These are phyloP conservation scores for Beauveria rudraprayagi DNA, from an alignment of 2,329 filamentous ascomycete genomes.

Conservation along the genomic window DNA sequence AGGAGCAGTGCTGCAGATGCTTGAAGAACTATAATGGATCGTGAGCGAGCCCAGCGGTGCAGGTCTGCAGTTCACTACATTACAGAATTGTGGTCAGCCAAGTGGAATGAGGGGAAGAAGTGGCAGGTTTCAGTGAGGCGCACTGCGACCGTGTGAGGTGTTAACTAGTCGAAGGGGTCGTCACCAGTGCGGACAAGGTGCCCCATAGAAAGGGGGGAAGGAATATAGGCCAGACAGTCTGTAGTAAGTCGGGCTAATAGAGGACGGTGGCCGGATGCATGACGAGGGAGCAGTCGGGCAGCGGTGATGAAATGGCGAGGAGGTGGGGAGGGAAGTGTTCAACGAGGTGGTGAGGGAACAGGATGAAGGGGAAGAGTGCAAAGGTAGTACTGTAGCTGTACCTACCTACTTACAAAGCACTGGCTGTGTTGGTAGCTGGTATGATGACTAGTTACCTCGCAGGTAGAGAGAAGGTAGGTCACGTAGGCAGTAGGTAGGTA, in stretches of 20 bases:
- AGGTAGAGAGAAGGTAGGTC: neutral
- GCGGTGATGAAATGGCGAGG: neutral
- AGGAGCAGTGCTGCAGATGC: conserved; percentile 2
- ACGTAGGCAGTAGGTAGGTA: neutral
- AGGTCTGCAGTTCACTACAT: conserved; percentile 10
- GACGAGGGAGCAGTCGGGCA: conserved; percentile 1
- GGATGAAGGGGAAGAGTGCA: neutral
- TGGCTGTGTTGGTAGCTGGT: neutral
- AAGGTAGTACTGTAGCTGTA: neutral
- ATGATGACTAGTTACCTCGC: neutral
- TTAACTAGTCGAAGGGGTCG: neutral
- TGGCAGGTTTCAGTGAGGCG: conserved; percentile 1
- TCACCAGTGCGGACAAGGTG: conserved; percentile 2
- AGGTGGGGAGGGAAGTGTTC: neutral
- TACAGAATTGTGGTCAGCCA: conserved; percentile 10
- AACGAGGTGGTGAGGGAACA: neutral
- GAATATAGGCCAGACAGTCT: neutral
- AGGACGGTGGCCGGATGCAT: neutral
- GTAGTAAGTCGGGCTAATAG: neutral
- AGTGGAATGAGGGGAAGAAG: conserved; percentile 10
- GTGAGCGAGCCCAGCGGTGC: conserved; percentile 5
- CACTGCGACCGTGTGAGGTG: neutral
- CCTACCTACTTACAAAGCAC: conserved; percentile 2
- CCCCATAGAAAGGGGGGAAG: conserved; percentile 6
- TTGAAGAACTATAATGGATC: neutral